Evolutionary conservation across 495 filamentous ascomycete genomes (phyloP), one percentile per base, ranked within the genome.

Genomic region (Stereocaulon alpinum): DNA sequence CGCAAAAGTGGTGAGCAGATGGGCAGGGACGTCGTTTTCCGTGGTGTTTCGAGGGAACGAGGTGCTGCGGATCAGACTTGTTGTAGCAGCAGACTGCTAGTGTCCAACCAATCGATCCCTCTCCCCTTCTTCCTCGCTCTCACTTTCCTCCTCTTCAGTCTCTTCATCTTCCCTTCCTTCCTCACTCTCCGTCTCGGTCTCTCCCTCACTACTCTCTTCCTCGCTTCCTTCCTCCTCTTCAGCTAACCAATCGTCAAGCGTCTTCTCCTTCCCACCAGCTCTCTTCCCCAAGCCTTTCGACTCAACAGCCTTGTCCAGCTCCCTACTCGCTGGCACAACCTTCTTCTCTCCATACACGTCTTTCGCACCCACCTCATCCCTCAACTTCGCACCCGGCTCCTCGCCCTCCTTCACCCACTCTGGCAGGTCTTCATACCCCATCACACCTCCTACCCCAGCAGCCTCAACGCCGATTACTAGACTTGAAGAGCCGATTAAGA

Each of bases 171-270:
- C 74, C 6, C 78, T 24, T 24, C 24, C 78, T 11, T 83, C 82
- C 24, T 78, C 78, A 4, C 71, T 74, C 45, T 79, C 79, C 0
- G 69, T 68, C 30, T 76, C 77, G 14, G 75, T 69, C 54, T 74
- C 74, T 22, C 71, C 71, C 42, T 77, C 76, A 37, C 68, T 73
- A 40, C 74, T 75, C 20, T 64, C 68, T 18, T 65, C 66, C 40
- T 66, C 68, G 30, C 67, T 73, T 37, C 64, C 66, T 15, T 79
- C 79, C 22, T 78, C 79, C 32, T 83, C 82, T 56, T 89, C 88
- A 24, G 78, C 86, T 57, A 96, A 75, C 89, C 93, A 97, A 69
- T 95, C 87, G 74, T 96, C 87, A 64, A 96, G 73, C 20, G 81
- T 86, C 80, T 91, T 95, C 6, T 67, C 62, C 55, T 68, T 63